Conservation (phyloP, 2,329 filamentous ascomycete genomes). For the Geoglossum cookeanum region DNA sequence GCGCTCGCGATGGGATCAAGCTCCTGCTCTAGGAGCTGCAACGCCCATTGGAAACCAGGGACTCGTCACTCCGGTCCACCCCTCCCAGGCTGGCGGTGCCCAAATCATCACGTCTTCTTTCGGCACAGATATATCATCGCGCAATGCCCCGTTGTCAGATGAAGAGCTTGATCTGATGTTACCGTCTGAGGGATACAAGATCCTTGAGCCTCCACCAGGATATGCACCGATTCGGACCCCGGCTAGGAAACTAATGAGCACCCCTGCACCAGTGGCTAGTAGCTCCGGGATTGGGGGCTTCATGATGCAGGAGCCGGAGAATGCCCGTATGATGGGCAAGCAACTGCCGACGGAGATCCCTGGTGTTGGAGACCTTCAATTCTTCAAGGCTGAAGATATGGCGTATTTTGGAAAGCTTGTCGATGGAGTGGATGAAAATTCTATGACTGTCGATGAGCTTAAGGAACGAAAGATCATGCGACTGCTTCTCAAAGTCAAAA, state of each 20-base stretch:
- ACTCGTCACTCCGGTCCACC: conserved; percentile 61
- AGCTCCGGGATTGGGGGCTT: conserved; percentile 56
- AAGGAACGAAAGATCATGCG: conserved; percentile 99
- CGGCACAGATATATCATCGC: conserved; percentile 60
- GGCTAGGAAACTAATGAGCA: conserved; percentile 54
- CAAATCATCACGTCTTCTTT: conserved; percentile 40
- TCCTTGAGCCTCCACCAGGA: conserved; percentile 74
- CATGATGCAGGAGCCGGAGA: conserved; percentile 93
- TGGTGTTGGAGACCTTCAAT: conserved; percentile 86
- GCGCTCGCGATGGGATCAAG: conserved; percentile 83
- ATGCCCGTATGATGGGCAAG: conserved; percentile 63
- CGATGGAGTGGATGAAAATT: conserved; percentile 80
- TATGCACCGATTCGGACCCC: conserved; percentile 70
- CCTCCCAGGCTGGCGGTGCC: conserved; percentile 37
- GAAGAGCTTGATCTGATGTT: conserved; percentile 88
- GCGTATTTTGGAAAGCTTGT: conserved; percentile 96
- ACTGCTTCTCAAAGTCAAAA: conserved; percentile 92
- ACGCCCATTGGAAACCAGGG: conserved; percentile 56
- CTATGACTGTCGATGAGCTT: conserved; percentile 79
- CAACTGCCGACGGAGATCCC: conserved; percentile 90
- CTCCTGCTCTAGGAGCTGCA: conserved; percentile 44
- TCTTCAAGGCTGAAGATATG: conserved; percentile 98
- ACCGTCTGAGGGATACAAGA: conserved; percentile 80
- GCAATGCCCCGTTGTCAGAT: conserved; percentile 70
- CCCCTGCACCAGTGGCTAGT: conserved; percentile 42